Percentiles rank a stretch among this genome's conserved stretches.
Evolutionary conservation across 179 eudicot species (phyloP).

Genomic region (Drosera spatulata): DNA sequence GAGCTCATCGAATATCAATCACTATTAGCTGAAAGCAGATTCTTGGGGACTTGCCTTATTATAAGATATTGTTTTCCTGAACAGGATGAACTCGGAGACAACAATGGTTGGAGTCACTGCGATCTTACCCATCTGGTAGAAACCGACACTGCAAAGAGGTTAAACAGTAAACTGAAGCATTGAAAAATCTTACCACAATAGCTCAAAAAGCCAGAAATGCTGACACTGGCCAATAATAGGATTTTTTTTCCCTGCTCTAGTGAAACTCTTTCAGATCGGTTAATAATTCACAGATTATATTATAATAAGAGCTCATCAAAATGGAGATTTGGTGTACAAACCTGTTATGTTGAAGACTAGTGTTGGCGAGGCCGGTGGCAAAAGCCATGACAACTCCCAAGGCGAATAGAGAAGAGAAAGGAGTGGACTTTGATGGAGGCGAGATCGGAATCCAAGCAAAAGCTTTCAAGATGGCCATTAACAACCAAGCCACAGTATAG

Average conservation of each 20-base stretch:
- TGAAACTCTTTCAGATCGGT: too few relatives aligned
- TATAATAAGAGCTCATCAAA: too few relatives aligned
- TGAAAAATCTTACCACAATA: too few relatives aligned
- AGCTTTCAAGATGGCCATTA: slow-evolving; percentile 72
- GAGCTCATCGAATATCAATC: too few relatives aligned
- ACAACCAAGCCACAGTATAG: slow-evolving; percentile 56
- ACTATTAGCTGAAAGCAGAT: neutral
- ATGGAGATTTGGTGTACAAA: too few relatives aligned
- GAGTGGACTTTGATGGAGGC: slow-evolving; percentile 76
- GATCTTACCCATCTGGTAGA: slow-evolving; percentile 98
- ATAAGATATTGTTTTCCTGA: slow-evolving; percentile 46
- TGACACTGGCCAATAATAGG: too few relatives aligned
- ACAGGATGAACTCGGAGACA: slow-evolving; percentile 67
- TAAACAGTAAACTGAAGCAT: neutral
- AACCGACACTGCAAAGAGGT: slow-evolving; percentile 64
- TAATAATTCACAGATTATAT: too few relatives aligned
- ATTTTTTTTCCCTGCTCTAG: too few relatives aligned
- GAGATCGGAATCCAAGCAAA: slow-evolving; percentile 74
- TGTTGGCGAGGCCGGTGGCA: slow-evolving; percentile 91
- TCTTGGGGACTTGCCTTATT: slow-evolving; percentile 30
- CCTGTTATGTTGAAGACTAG: slow-evolving; percentile 86
- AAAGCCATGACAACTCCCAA: slow-evolving; percentile 89
- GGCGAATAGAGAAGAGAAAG: slow-evolving; percentile 67
- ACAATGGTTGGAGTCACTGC: slow-evolving; percentile 97
- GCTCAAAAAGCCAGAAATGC: too few relatives aligned